phyloP scores from a whole-genome alignment of 345 rosid species.

The Salix brachista region DNA sequence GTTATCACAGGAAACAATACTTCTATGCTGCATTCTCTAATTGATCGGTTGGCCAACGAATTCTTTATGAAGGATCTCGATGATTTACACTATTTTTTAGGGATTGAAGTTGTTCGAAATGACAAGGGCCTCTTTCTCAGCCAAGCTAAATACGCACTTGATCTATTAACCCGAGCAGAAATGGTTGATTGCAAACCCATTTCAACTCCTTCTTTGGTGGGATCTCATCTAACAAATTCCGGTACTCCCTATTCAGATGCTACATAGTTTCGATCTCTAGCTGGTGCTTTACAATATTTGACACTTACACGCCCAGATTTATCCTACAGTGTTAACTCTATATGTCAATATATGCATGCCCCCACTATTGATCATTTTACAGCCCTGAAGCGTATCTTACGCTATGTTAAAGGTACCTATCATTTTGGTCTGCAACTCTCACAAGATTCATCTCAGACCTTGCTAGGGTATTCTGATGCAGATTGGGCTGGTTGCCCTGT shows the following conservation, averaged over 20 bases:
- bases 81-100: neutral
- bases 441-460: no score
- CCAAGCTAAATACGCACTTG: neutral
- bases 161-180: neutral
- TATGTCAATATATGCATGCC: neutral
- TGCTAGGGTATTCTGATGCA: neutral
- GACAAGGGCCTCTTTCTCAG: neutral
- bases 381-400: neutral
- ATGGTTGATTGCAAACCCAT: neutral
- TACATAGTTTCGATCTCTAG: neutral
- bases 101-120: neutral
- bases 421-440: neutral
- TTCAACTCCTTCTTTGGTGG: no score
- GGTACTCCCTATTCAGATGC: neutral
- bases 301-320: neutral
- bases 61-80: neutral
- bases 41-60: neutral
- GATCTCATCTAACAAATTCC: no score
- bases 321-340: neutral
- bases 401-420: neutral
- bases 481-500: neutral
- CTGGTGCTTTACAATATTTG: neutral
- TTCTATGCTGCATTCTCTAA: neutral
- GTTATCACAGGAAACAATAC: neutral
- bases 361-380: neutral